Percentiles rank a stretch among this genome's conserved stretches.
Conservation (phyloP, 2,329 filamentous ascomycete species). For the Pseudogymnoascus sp. region DNA sequence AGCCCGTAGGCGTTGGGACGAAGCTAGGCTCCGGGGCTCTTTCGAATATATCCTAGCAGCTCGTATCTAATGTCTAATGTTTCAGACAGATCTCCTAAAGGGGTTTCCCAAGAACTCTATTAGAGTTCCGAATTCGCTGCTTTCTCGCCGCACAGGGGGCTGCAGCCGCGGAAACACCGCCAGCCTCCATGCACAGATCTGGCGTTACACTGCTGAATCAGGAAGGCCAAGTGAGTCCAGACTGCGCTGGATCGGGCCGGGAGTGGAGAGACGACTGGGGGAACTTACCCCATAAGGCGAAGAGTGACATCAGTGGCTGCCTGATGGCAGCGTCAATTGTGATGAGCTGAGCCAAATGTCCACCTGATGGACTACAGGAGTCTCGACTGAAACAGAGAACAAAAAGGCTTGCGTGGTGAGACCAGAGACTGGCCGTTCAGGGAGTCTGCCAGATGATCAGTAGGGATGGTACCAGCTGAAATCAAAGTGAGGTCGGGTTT, state of each 20-base stretch:
- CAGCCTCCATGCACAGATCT: not conserved
- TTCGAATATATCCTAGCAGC: not conserved
- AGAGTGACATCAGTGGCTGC: not conserved
- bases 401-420: no score
- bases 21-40: not conserved
- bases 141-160: not conserved
- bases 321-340: not conserved
- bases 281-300: no score
- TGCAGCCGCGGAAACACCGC: not conserved
- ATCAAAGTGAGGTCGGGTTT: no score
- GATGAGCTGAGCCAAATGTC: not conserved
- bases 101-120: not conserved
- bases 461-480: no score
- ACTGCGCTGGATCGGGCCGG: no score
- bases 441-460: no score
- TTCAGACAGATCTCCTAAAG: not conserved
- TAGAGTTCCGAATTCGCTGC: not conserved
- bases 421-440: no score
- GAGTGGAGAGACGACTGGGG: no score
- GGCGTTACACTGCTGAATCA: not conserved
- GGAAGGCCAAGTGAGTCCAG: no score
- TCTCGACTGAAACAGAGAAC: not conserved
- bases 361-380: not conserved
- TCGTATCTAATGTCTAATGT: not conserved
- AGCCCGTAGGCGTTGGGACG: not conserved